Percentiles rank a stretch among this genome's conserved stretches.
Conservation (phyloP, 2,329 filamentous ascomycete species). For the Cordyceps militaris region DNA sequence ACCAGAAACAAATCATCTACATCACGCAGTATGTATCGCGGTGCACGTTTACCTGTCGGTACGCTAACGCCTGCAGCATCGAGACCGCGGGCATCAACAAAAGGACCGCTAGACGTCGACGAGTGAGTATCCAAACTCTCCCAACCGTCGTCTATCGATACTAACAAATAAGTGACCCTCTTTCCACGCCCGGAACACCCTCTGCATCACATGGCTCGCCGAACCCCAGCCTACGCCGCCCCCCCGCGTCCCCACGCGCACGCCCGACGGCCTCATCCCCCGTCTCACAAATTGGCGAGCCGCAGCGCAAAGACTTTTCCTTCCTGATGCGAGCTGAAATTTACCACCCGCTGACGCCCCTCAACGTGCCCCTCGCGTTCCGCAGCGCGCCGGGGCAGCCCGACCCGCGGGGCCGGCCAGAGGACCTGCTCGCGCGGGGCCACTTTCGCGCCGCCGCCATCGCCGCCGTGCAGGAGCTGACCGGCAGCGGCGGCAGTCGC, state of each 20-base stretch:
- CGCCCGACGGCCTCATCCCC: conserved; percentile 23
- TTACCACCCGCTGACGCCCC: conserved; percentile 70
- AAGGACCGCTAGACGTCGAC: conserved; percentile 68
- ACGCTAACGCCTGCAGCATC: conserved; percentile 34
- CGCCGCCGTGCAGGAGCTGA: conserved; percentile 55
- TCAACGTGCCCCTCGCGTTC: conserved; percentile 57
- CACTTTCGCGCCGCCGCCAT: conserved; percentile 77
- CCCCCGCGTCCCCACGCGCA: conserved; percentile 16
- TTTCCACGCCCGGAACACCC: conserved; percentile 22
- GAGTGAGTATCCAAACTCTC: conserved; percentile 50
- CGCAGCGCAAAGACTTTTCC: conserved; percentile 59
- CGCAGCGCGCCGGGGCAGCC: conserved; percentile 61
- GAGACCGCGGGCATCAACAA: conserved; percentile 63
- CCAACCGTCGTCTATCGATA: conserved; percentile 2
- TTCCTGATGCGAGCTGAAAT: conserved; percentile 74
- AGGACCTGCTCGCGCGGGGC: conserved; percentile 60
- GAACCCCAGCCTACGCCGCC: conserved; percentile 11
- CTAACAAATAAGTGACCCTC: conserved; percentile 20
- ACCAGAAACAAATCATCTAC: conserved; percentile 30
- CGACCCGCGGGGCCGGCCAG: conserved; percentile 54
- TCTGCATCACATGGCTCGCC: conserved; percentile 9
- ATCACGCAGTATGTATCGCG: conserved; percentile 26
- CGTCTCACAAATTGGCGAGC: conserved; percentile 25
- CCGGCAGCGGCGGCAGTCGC: conserved; percentile 37
- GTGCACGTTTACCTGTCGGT: background rate